Evolutionary conservation across 768 basidiomycete genomes (phyloP).

Genomic region (Podaxis carcinomalis): DNA sequence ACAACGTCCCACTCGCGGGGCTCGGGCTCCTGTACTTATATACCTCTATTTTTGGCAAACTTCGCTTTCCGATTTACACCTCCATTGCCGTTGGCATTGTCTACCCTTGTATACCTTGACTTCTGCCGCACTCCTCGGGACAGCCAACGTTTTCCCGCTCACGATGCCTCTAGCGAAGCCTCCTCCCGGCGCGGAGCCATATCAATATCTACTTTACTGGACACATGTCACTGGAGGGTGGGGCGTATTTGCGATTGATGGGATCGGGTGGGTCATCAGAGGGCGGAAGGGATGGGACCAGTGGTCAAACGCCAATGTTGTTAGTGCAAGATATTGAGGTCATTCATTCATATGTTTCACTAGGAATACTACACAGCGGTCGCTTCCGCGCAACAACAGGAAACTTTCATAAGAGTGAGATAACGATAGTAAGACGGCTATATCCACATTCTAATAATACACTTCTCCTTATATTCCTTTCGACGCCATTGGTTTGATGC

Average conservation of each 20-base stretch:
- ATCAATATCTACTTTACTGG: slow-evolving; percentile 49
- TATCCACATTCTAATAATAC: neutral
- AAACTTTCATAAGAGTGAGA: neutral
- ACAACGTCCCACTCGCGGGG: slow-evolving; percentile 46
- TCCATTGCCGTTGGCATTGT: neutral
- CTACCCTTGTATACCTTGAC: neutral
- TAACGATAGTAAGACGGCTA: neutral
- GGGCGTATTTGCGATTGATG: slow-evolving; percentile 26
- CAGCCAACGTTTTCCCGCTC: slow-evolving; percentile 47
- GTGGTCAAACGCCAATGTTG: neutral
- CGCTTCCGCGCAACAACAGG: neutral
- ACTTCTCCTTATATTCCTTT: neutral
- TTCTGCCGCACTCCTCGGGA: slow-evolving; percentile 36
- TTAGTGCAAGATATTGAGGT: neutral
- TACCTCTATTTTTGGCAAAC: slow-evolving; percentile 19
- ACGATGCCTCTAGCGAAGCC: slow-evolving; percentile 47
- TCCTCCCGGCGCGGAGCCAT: slow-evolving; percentile 34
- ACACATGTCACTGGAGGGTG: slow-evolving; percentile 25
- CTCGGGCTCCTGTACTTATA: slow-evolving; percentile 44
- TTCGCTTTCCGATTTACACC: neutral
- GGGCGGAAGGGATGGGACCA: neutral
- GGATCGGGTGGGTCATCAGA: slow-evolving; percentile 20
- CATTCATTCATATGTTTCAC: too few relatives aligned
- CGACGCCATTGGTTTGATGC: neutral
- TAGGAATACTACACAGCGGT: neutral